Conservation (phyloP, 352 stramenopile species). For the Phytophthora palmivora region DNA sequence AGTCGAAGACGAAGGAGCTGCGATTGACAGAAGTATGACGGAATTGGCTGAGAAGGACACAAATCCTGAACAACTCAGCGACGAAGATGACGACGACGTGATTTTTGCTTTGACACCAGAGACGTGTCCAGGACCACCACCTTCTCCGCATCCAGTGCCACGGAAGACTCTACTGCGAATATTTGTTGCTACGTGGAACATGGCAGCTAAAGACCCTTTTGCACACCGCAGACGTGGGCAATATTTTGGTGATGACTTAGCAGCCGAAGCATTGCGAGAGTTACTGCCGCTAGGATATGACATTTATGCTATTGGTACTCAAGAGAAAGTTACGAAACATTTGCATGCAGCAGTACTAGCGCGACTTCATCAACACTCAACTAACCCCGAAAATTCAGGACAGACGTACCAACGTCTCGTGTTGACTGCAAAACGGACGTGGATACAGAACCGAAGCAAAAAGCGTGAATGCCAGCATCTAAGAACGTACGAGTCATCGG, state of each 20-base stretch:
- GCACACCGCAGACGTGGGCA: constrained; percentile 31
- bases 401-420: constrained; percentile 38
- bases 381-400: background rate
- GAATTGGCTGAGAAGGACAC: constrained; percentile 1
- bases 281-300: constrained; percentile 76
- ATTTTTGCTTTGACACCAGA: constrained; percentile 43
- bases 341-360: constrained; percentile 61
- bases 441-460: background rate
- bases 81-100: constrained; percentile 29
- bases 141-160: constrained; percentile 5
- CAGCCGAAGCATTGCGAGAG: constrained; percentile 42
- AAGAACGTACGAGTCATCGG: constrained; percentile 15
- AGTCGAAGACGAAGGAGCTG: background rate
- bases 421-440: constrained; percentile 18
- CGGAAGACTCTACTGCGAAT: constrained; percentile 44
- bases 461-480: constrained; percentile 10
- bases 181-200: constrained; percentile 82
- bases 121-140: constrained; percentile 35
- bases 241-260: constrained; percentile 53
- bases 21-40: no score
- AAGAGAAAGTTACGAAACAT: constrained; percentile 77
- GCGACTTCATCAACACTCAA: constrained; percentile 40
- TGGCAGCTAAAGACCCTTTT: constrained; percentile 74
- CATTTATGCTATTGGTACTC: constrained; percentile 75
- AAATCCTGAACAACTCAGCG: constrained; percentile 7